Percentiles rank a stretch among this genome's conserved stretches.
These are phyloP conservation scores for Thuja plicata DNA, from an alignment of 83 land plant species.

Conservation along the genomic window DNA sequence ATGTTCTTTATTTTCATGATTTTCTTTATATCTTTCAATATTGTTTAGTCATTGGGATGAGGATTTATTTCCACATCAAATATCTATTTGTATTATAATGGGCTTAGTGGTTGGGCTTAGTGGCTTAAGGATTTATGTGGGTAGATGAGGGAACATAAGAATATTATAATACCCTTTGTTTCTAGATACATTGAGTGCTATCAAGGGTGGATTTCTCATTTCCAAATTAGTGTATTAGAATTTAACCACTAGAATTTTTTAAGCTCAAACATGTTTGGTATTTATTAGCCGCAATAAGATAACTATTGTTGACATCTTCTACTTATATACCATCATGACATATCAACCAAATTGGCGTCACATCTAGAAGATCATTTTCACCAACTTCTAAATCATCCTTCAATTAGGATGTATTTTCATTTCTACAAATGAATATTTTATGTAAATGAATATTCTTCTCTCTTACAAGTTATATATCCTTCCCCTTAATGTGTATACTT, in stretches of 20 bases:
- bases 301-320: too few relatives aligned
- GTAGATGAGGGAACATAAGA: slow-evolving; percentile 48
- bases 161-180: slow-evolving; percentile 42
- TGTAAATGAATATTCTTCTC: too few relatives aligned
- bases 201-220: slow-evolving; percentile 31
- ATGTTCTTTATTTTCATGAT: not conserved
- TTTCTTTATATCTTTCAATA: slow-evolving; percentile 3
- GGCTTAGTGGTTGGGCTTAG: slow-evolving; percentile 45
- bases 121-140: slow-evolving; percentile 54
- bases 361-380: too few relatives aligned
- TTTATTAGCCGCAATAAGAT: too few relatives aligned
- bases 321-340: too few relatives aligned
- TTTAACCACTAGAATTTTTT: slow-evolving; percentile 38
- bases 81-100: slow-evolving; percentile 69
- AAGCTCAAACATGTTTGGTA: too few relatives aligned
- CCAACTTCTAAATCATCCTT: too few relatives aligned
- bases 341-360: too few relatives aligned
- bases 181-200: slow-evolving; percentile 48
- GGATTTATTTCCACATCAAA: slow-evolving; percentile 74
- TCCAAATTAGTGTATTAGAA: slow-evolving; percentile 41
- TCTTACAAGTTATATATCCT: too few relatives aligned
- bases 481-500: too few relatives aligned
- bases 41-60: slow-evolving; percentile 53
- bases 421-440: too few relatives aligned
- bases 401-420: too few relatives aligned